These are phyloP conservation scores for Fraxinus nigra DNA, from an alignment of 305 asterid species.

Conservation along the genomic window DNA sequence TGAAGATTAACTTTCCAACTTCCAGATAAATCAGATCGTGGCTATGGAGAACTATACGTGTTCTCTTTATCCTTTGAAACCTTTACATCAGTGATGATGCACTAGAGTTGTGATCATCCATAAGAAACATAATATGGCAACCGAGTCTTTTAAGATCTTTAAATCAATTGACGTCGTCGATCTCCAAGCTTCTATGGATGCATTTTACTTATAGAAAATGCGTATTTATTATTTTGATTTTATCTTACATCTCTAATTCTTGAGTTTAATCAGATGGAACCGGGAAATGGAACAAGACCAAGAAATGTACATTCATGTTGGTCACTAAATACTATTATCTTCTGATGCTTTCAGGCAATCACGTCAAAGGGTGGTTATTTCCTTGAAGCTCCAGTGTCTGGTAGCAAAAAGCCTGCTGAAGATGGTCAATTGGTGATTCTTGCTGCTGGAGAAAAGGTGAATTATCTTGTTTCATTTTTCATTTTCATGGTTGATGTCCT, in stretches of 20 bases:
- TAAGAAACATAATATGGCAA: neutral
- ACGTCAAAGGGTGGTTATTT: slow-evolving; percentile 72
- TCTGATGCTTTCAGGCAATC: slow-evolving; percentile 59
- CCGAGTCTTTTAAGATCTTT: neutral
- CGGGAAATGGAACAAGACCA: slow-evolving; percentile 7
- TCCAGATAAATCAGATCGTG: neutral
- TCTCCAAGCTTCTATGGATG: slow-evolving; percentile 8
- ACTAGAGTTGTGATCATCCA: neutral
- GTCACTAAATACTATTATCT: slow-evolving; percentile 14
- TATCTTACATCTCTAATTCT: neutral
- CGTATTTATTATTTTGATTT: slow-evolving; percentile 3
- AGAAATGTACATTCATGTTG: slow-evolving; percentile 1
- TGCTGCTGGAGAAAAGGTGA: slow-evolving; percentile 92
- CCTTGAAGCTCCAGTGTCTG: slow-evolving; percentile 95
- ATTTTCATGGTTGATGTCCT: neutral
- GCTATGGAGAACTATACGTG: neutral
- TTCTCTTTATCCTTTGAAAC: neutral
- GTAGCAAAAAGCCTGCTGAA: slow-evolving; percentile 98
- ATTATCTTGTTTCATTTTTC: slow-evolving; percentile 8
- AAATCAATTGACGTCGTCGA: neutral
- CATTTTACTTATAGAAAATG: neutral
- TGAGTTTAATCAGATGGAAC: neutral
- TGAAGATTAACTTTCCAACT: neutral
- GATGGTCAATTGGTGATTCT: slow-evolving; percentile 95
- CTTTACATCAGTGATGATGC: neutral